Conservation (phyloP, 768 basidiomycete genomes). For the Dendrothele bispora region DNA sequence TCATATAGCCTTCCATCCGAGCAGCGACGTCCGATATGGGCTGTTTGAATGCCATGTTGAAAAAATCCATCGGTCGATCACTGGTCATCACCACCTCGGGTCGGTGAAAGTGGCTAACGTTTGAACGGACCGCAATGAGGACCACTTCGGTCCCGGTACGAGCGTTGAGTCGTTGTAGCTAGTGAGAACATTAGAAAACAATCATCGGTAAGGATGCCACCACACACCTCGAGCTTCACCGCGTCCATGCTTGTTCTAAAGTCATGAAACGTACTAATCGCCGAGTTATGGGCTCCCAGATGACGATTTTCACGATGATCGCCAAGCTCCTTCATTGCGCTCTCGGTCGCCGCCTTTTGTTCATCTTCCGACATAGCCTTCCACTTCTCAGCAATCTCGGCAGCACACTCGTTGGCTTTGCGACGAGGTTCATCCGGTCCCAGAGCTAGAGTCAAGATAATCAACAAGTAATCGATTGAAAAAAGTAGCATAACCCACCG, state of each 20-base stretch:
- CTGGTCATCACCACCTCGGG: constrained; percentile 4
- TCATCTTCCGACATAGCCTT: constrained; percentile 7
- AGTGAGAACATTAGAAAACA: background rate
- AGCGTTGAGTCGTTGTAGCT: constrained; percentile 6
- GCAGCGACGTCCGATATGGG: constrained; percentile 2
- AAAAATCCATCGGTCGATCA: constrained; percentile 3
- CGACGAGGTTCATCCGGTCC: background rate
- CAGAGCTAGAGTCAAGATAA: too few species aligned
- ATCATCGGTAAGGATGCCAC: background rate
- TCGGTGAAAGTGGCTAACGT: background rate
- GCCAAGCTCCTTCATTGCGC: background rate
- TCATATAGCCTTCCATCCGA: constrained; percentile 9
- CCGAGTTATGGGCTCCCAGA: background rate
- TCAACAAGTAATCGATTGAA: too few species aligned
- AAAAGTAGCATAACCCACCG: constrained; percentile 4
- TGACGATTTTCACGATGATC: constrained; percentile 3
- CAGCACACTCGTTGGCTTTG: background rate
- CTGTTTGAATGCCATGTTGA: constrained; percentile 4
- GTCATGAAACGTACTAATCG: constrained; percentile 7
- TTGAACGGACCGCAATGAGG: constrained; percentile 1
- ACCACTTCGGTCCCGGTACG: constrained; percentile 9
- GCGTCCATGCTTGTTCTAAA: background rate
- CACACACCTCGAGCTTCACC: constrained; percentile 8
- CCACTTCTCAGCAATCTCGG: constrained; percentile 6
- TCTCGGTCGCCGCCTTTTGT: background rate